These are phyloP conservation scores for Talaromyces sp. DNA, from an alignment of 2,329 filamentous ascomycete genomes.

Conservation along the genomic window DNA sequence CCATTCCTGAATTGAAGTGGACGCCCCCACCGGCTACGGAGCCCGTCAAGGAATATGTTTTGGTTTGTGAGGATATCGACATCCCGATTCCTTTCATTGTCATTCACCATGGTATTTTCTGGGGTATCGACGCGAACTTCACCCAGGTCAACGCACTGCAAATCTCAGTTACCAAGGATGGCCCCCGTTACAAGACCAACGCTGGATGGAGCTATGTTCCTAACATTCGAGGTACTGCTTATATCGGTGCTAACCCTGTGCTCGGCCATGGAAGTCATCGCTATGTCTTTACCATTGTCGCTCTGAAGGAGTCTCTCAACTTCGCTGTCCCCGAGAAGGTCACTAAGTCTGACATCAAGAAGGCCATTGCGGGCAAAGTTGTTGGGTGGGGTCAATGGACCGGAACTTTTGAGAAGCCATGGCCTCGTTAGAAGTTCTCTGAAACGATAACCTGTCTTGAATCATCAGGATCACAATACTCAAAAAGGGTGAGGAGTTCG, in stretches of 20 bases:
- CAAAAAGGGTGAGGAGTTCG: background rate
- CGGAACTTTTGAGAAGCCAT: conserved; percentile 32
- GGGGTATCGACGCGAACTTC: conserved; percentile 25
- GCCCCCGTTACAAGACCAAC: conserved; percentile 12
- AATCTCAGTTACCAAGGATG: background rate
- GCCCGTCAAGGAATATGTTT: conserved; percentile 28
- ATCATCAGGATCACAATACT: background rate
- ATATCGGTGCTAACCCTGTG: conserved; percentile 30
- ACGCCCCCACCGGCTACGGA: conserved; percentile 16
- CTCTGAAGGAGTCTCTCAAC: conserved; percentile 28
- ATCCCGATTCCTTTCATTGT: conserved; percentile 30
- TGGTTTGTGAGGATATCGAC: conserved; percentile 37
- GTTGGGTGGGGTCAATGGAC: conserved; percentile 37
- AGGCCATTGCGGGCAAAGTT: conserved; percentile 32
- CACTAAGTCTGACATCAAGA: conserved; percentile 31
- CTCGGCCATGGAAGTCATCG: conserved; percentile 37
- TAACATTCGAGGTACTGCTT: conserved; percentile 26
- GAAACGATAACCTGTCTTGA: background rate
- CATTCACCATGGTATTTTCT: conserved; percentile 34
- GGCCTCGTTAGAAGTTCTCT: conserved; percentile 14
- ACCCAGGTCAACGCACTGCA: background rate
- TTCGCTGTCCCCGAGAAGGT: conserved; percentile 24
- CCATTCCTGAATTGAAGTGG: conserved; percentile 30
- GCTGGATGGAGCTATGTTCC: conserved; percentile 34
- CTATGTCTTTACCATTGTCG: conserved; percentile 37